A percentile compares a stretch with the other conserved stretches of the same genome.
phyloP scores from a whole-genome alignment of 441 rosid genomes.

The Pelargonium cotyledonis region DNA sequence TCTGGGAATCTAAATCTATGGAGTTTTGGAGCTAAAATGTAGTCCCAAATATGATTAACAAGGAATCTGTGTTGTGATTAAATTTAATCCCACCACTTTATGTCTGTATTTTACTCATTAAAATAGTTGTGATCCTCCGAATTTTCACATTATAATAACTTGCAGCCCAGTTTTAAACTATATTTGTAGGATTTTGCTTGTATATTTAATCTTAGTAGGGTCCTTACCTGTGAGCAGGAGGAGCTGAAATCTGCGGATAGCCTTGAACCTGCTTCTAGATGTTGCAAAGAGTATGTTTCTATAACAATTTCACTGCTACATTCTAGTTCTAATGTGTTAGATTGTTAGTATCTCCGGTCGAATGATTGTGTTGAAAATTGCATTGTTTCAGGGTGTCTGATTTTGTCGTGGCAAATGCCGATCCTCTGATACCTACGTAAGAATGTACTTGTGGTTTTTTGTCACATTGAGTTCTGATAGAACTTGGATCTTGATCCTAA shows the following conservation, averaged over 20 bases:
- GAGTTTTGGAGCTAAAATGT: background rate
- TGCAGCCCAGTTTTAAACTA: no score
- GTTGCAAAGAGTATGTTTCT: constrained; percentile 71
- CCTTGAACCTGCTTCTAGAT: constrained; percentile 56
- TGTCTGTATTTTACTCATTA: constrained; percentile 5
- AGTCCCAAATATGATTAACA: background rate
- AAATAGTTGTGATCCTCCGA: background rate
- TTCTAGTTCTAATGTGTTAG: background rate
- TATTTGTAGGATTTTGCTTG: no score
- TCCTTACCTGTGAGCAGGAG: constrained; percentile 34
- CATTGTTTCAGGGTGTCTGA: constrained; percentile 52
- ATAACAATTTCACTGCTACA: background rate
- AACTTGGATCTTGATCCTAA: constrained; percentile 9
- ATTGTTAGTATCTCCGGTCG: no score
- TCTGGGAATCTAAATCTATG: background rate
- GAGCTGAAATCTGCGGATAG: constrained; percentile 54
- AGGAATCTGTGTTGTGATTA: background rate
- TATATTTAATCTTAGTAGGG: no score
- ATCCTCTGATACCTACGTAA: constrained; percentile 70
- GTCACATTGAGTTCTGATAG: background rate
- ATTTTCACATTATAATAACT: no score
- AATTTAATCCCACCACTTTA: background rate
- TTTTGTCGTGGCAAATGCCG: constrained; percentile 56
- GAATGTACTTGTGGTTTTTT: constrained; percentile 20
- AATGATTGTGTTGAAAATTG: constrained; percentile 11